Base-by-base conservation (phyloP, 2,329 filamentous ascomycete genomes). In the Fonsecaea monophora region DNA sequence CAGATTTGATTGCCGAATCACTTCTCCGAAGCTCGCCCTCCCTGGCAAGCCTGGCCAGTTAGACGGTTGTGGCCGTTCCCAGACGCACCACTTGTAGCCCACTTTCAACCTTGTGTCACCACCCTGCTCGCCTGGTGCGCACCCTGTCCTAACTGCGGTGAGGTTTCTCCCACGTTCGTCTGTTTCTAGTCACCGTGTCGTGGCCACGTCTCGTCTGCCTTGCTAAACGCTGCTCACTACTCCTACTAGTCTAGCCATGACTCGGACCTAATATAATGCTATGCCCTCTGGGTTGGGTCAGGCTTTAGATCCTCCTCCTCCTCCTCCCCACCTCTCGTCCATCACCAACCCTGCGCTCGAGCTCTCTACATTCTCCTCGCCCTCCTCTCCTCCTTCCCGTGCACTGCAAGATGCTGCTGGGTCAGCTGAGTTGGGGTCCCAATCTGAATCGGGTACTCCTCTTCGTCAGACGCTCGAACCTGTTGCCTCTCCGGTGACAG, bases 401-500 rank as follows among this genome's bases (percentile, higher is more conserved):
- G 54, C 57, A 66, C 55, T 60, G 48, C 68, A 70, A 70, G 57
- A 70, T 70, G 68, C 63, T 62, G 53, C 53, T 60, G 60, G 13
- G 40, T 32, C 53, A 37, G 62, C 57, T 48, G 56, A 60, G 34
- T 50, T 50, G 53, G 66, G 62, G 53, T 53, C 60, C 60, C 60
- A 60, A 40, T 60, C 37, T 48, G 54, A 50, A 34, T 32, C 63
- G 66, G 66, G 65, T 45, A 48, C 40, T 58, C 42, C 53, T 54
- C 64, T 62, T 62, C 65, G 30, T 38, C 32, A 53, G 45, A 18
- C 37, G 37, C 35, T 53, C 58, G 18, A 65, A 13, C 45, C 60
- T 38, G 45, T 53, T 66, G 55, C 53, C 4, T 45, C 62, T n/a
- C 12, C 68, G 62, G 53, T 62, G 50, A 64, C 67, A 61, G 45